Base-by-base conservation (phyloP, 164 flowering plant species). In the Dillenia suffruticosa region DNA sequence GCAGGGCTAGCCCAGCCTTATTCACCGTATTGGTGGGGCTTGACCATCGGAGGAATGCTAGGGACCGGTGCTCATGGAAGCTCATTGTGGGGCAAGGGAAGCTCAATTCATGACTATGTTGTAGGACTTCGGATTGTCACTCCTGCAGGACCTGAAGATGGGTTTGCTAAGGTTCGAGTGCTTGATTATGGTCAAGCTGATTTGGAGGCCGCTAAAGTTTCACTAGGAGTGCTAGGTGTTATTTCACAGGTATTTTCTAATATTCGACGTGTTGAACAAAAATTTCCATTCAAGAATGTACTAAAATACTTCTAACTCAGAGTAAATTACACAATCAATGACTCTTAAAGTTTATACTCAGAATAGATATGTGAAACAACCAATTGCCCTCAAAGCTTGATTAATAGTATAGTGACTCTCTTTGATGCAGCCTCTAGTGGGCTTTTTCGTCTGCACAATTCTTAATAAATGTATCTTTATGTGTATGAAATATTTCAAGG, bases 51-150 rank as follows among this genome's bases (percentile, higher is more conserved):
- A 0, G 96, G 93, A 1, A 44, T 89, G 9, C 46, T 89, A 32
- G 79, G 80, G 1, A 89, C 88, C 0, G 96, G 91, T 12, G 89
- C 96, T 0, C 96, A 89, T 64, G 93, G 96, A 1, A 89, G 96
- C 78, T 56, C 89, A 0, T 56, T 89, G 57, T 85, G 89, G 91
- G 82, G 82, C 0, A 71, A 57, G 15, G 93, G 96, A 12, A 87
- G 91, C 64, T 44, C 87, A 0, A 82, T 84, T 9, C 96, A 89
- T 64, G 93, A 89, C 44, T 76, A 85, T 51, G 81, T 84, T 0
- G 76, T 76, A 14, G 79, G 55, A 26, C 46, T 85, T 9, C 54
- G 77, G 15, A 73, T 89, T 2, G 88, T 87, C 7, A 78, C 75
- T 2, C 88, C 93, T 0, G 89, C 77, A 0, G 63, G 67, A 5